Conservation (phyloP, 2,329 filamentous ascomycete species). For the Sphaerostilbella broomeana region DNA sequence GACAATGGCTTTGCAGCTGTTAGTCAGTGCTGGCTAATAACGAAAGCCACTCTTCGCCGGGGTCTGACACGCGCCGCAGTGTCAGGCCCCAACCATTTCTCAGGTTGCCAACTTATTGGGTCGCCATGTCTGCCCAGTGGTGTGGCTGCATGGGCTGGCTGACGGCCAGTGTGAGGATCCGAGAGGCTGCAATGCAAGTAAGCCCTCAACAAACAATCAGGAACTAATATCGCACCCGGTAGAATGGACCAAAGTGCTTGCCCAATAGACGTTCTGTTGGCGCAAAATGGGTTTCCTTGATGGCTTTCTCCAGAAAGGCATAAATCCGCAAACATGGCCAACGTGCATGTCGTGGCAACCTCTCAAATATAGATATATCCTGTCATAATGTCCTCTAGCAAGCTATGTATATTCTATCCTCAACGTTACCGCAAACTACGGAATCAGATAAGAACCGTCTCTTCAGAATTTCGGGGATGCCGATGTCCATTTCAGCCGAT, state of each 20-base stretch:
- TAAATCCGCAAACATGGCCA: constrained; percentile 8
- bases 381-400: too few species aligned
- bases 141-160: too few species aligned
- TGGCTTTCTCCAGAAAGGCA: constrained; percentile 4
- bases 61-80: constrained; percentile 11
- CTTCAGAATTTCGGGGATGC: too few species aligned
- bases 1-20: constrained; percentile 25
- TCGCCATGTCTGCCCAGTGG: constrained; percentile 11
- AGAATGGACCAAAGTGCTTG: too few species aligned
- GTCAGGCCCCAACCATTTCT: constrained; percentile 11
- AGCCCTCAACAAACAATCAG: constrained; percentile 2
- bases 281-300: neutral
- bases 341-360: constrained; percentile 9
- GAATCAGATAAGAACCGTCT: too few species aligned
- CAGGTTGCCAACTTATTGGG: constrained; percentile 9
- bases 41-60: constrained; percentile 11
- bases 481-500: too few species aligned
- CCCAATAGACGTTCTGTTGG: constrained; percentile 9
- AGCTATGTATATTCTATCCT: too few species aligned
- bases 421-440: too few species aligned
- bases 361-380: too few species aligned
- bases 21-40: constrained; percentile 4
- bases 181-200: constrained; percentile 1
- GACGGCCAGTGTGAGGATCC: constrained; percentile 5
- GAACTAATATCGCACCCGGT: constrained; percentile 1